Evolutionary conservation across 208 protist species (phyloP).

Genomic region (Acanthamoeba sp.): DNA sequence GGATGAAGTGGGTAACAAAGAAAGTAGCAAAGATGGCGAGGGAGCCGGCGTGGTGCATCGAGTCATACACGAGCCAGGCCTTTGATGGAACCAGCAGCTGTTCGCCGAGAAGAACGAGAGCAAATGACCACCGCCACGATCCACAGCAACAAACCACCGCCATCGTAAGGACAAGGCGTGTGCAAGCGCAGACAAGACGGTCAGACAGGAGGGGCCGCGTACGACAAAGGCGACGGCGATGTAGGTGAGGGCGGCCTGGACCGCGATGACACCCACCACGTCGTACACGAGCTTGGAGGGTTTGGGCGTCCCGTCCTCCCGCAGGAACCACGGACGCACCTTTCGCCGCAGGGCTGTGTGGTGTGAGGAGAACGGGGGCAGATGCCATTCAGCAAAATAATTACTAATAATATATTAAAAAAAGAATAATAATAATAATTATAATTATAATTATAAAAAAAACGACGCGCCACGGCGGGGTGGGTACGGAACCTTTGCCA

Average conservation of each 20-base stretch:
- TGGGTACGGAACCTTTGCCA: constrained; percentile 41
- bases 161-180: too few relatives aligned
- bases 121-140: not conserved
- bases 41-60: not conserved
- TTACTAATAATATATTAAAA: too few relatives aligned
- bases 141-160: too few relatives aligned
- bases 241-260: not conserved
- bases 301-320: constrained; percentile 3
- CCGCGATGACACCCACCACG: not conserved
- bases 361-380: not conserved
- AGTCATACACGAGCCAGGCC: not conserved
- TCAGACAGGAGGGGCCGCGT: not conserved
- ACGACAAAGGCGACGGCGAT: constrained; percentile 7
- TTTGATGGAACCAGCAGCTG: not conserved
- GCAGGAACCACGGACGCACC: constrained; percentile 31
- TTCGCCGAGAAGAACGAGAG: not conserved
- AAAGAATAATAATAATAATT: too few relatives aligned
- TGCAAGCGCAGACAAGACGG: too few relatives aligned
- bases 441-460: too few relatives aligned
- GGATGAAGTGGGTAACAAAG: not conserved
- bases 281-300: constrained; percentile 36
- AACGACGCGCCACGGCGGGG: too few relatives aligned
- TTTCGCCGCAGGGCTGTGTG: not conserved
- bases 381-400: too few relatives aligned
- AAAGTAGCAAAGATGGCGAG: not conserved